Base-by-base conservation (phyloP, 1,284 basidiomycete species). In the Coniferiporia weirii region DNA sequence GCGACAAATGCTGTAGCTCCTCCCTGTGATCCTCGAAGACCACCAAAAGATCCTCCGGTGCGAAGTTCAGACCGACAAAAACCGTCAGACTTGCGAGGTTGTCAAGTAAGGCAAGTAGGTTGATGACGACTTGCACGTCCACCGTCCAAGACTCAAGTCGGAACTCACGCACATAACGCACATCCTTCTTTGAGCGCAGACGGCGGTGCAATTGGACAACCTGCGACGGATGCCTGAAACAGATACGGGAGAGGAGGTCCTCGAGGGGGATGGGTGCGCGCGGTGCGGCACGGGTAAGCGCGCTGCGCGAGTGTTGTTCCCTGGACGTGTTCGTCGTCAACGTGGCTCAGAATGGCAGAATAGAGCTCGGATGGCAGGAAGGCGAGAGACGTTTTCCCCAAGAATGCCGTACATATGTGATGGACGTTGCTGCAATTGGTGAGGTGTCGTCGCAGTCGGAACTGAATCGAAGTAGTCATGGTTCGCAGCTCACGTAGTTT, bases 11-110 rank as follows among this genome's bases (percentile, higher is more conserved):
- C 36, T 67, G 62, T 62, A 89, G 61, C 0, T 64, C 36, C 54
- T 66, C 60, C 69, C 71, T 65, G 61, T 80, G 69, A 63, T 70
- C 62, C 46, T 70, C 66, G 59, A 89, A 77, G 36, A 89, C 71
- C 46, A 82, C 79, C 63, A 83, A 79, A 59, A 89, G 64, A 68
- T 86, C 84, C 62, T 88, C 85, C 2, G 87, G 88, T 0, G 79
- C 66, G 66, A 88, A 87, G 48, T 72, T 79, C 0, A 84, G 79
- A 1, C 88, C 87, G 58, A 87, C 74, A 67, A 76, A 81, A 46
- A 90, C 65, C 27, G 67, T 74, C 58, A 90, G 65, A 19, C 70
- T 71, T 35, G 69, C 69, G 22, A 88, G 65, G 1, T 75, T 36
- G n/a, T 63, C 73, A 13, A 89, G 69, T 40, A 84, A 68, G 5